Evolutionary conservation across 805 yeast species (phyloP).

Genomic region (Nakazawaea anatomiae): DNA sequence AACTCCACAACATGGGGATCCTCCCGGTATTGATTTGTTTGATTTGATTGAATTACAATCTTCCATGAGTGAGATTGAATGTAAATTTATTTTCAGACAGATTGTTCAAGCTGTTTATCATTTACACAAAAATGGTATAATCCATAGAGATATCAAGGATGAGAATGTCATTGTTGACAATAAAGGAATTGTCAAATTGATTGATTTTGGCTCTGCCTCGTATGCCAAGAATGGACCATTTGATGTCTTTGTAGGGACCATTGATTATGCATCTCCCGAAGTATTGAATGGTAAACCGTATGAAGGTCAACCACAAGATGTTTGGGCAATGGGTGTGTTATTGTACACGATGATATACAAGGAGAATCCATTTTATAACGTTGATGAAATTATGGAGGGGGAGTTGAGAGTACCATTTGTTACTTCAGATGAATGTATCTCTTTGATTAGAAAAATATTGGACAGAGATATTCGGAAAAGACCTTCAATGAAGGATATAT

Average conservation of each 20-base stretch:
- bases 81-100: slow-evolving; percentile 73
- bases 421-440: slow-evolving; percentile 56
- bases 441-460: slow-evolving; percentile 58
- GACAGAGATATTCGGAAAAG: slow-evolving; percentile 61
- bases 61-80: slow-evolving; percentile 74
- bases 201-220: slow-evolving; percentile 96
- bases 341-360: slow-evolving; percentile 86
- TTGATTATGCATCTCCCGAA: slow-evolving; percentile 97
- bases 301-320: slow-evolving; percentile 91
- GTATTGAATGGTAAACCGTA: slow-evolving; percentile 84
- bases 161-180: slow-evolving; percentile 88
- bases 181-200: slow-evolving; percentile 73
- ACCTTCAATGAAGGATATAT: slow-evolving; percentile 69
- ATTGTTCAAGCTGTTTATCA: slow-evolving; percentile 74
- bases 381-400: slow-evolving; percentile 93
- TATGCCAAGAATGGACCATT: slow-evolving; percentile 88
- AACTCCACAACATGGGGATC: slow-evolving; percentile 83
- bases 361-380: slow-evolving; percentile 93
- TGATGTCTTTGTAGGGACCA: slow-evolving; percentile 95
- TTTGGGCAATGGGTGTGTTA: slow-evolving; percentile 94
- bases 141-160: slow-evolving; percentile 92
- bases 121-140: slow-evolving; percentile 79
- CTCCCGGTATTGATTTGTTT: slow-evolving; percentile 89
- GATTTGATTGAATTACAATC: slow-evolving; percentile 86
- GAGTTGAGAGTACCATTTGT: slow-evolving; percentile 66